Percentiles rank a stretch among this genome's conserved stretches.
These are phyloP conservation scores for Hanseniaspora clermontiae DNA, from an alignment of 805 yeast species.

Conservation along the genomic window DNA sequence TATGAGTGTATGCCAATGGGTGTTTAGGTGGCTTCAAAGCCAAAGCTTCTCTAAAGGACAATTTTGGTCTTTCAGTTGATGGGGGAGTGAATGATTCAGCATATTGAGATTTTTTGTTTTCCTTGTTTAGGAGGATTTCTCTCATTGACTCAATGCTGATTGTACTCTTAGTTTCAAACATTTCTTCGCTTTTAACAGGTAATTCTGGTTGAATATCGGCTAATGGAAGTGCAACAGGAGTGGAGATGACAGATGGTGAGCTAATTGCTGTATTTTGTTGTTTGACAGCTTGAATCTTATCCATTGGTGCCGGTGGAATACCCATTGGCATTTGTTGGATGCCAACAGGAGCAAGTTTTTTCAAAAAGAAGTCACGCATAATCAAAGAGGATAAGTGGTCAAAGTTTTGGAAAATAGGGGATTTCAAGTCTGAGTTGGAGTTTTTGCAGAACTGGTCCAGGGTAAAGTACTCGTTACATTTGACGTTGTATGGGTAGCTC, in stretches of 20 bases:
- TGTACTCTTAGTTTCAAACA: background rate
- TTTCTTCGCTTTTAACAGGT: background rate
- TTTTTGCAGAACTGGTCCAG: conserved; percentile 22
- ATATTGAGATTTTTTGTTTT: background rate
- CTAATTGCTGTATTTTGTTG: background rate
- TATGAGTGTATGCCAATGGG: background rate
- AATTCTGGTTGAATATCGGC: background rate
- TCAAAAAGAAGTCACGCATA: background rate
- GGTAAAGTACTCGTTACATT: conserved; percentile 20
- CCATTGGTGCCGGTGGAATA: background rate
- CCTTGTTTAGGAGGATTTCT: background rate
- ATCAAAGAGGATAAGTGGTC: background rate
- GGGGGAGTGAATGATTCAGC: background rate
- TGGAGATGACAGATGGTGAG: background rate
- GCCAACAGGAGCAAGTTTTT: background rate
- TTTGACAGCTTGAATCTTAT: background rate
- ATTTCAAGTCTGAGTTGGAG: conserved; percentile 18
- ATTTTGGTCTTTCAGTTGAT: background rate
- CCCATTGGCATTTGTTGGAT: background rate
- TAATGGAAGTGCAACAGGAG: background rate
- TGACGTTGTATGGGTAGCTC: conserved; percentile 21
- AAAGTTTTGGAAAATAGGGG: conserved; percentile 2
- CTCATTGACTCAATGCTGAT: background rate
- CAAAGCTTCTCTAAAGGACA: conserved; percentile 11
- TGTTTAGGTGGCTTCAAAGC: conserved; percentile 4